Evolutionary conservation across 805 yeast species (phyloP).

Genomic region (Candida golubevii): DNA sequence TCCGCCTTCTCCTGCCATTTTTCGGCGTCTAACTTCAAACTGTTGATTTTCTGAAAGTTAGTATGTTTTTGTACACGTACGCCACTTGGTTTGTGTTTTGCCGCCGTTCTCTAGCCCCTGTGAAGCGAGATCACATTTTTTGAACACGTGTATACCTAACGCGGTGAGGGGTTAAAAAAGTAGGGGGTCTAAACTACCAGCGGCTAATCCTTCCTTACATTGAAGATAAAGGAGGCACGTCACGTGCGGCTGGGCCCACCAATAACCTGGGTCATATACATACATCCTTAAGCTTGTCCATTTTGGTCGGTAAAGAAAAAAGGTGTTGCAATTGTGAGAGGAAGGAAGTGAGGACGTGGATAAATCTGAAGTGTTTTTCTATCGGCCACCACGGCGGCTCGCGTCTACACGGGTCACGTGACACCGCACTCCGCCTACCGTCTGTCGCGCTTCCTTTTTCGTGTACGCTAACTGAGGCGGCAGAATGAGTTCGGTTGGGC

Average conservation of each 20-base stretch:
- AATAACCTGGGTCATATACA: conserved; percentile 18
- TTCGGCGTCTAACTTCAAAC: conserved; percentile 92
- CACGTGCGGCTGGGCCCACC: too few relatives aligned
- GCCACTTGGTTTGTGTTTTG: conserved; percentile 59
- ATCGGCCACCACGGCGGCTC: conserved; percentile 7
- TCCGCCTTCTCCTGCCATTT: conserved; percentile 97
- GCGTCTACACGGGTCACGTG: conserved; percentile 21
- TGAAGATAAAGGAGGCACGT: too few relatives aligned
- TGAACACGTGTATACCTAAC: too few relatives aligned
- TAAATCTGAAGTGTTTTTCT: conserved; percentile 9
- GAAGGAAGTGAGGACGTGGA: conserved; percentile 4
- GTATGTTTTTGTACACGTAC: conserved; percentile 31
- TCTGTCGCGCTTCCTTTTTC: too few relatives aligned
- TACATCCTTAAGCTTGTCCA: conserved; percentile 62
- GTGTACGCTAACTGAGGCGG: too few relatives aligned
- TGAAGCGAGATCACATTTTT: too few relatives aligned
- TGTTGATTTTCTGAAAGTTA: conserved; percentile 65
- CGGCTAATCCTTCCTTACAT: too few relatives aligned
- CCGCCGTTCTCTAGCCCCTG: conserved; percentile 5
- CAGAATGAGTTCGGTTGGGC: too few relatives aligned
- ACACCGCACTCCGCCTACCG: background rate
- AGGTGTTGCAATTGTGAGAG: conserved; percentile 4
- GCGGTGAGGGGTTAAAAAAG: too few relatives aligned
- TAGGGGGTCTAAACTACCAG: too few relatives aligned
- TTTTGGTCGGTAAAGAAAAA: conserved; percentile 19